phyloP scores from a whole-genome alignment of 163 green algal genomes.

The Scenedesmus sp. region DNA sequence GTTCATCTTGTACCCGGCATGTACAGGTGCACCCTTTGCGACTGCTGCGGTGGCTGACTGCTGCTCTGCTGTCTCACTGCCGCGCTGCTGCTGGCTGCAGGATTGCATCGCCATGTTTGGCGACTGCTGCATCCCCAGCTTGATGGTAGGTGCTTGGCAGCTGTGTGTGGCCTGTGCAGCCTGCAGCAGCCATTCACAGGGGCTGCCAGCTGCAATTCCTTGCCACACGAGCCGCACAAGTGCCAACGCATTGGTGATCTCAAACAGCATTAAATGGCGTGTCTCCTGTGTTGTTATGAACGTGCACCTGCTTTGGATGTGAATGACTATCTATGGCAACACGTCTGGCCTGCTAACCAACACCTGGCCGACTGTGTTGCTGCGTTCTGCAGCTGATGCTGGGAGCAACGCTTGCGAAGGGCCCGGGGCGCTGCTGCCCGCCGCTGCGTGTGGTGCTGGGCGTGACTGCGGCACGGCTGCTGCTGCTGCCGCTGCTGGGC shows the following conservation, averaged over 20 bases:
- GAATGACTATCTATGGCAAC: no score
- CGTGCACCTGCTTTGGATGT: no score
- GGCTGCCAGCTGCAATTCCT: no score
- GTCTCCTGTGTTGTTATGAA: no score
- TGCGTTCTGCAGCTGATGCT: slow-evolving; percentile 69
- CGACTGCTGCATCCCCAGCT: slow-evolving; percentile 67
- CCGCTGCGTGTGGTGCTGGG: slow-evolving; percentile 58
- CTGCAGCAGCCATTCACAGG: not conserved
- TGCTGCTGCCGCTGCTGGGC: slow-evolving; percentile 48
- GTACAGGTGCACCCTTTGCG: not conserved
- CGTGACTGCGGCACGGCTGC: slow-evolving; percentile 35
- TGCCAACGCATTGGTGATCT: no score
- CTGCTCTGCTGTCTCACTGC: not conserved
- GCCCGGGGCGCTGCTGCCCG: slow-evolving; percentile 47
- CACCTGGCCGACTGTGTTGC: not conserved
- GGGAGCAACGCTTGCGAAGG: slow-evolving; percentile 70
- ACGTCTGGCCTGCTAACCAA: no score
- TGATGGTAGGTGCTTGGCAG: not conserved
- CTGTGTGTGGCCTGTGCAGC: not conserved
- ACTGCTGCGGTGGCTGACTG: not conserved
- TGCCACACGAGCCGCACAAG: no score
- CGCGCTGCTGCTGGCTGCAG: slow-evolving; percentile 29
- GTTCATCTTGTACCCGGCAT: not conserved
- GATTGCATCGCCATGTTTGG: slow-evolving; percentile 67
- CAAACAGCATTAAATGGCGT: no score